These are phyloP conservation scores for Cunninghamia lanceolata DNA, from an alignment of 75 land plant genomes.

Conservation along the genomic window DNA sequence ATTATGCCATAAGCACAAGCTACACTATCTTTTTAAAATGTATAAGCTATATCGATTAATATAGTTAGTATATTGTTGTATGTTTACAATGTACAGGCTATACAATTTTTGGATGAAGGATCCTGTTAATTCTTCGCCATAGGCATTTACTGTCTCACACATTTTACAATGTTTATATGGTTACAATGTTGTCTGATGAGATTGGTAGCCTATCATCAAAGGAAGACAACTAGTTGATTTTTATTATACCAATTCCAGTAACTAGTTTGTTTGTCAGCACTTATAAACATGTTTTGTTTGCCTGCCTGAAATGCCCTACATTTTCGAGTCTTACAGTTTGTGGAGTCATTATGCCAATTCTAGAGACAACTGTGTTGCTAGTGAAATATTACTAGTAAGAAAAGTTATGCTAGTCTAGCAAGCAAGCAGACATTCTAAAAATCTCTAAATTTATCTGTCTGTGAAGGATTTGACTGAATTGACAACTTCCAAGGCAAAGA, in stretches of 20 bases:
- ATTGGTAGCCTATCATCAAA: not conserved
- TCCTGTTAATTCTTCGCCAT: not conserved
- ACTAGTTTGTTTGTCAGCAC: not conserved
- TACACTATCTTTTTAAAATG: not conserved
- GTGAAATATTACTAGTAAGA: not conserved
- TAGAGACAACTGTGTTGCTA: not conserved
- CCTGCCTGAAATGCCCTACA: not conserved
- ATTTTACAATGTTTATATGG: not conserved
- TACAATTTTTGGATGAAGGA: not conserved
- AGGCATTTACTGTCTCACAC: not conserved
- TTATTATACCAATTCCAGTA: not conserved
- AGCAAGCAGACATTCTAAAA: not conserved
- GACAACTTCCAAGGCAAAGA: constrained; percentile 5
- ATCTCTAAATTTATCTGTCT: not conserved
- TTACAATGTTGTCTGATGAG: not conserved
- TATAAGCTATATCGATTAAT: not conserved
- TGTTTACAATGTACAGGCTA: not conserved
- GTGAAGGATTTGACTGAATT: not conserved
- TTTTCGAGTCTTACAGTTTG: not conserved
- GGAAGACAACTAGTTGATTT: not conserved
- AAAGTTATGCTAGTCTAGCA: not conserved
- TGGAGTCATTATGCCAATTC: not conserved
- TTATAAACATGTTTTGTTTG: not conserved
- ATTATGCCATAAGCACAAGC: not conserved
- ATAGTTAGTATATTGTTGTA: not conserved